Percentiles rank a stretch among this genome's conserved stretches.
Conservation (phyloP, 2,329 filamentous ascomycete genomes). For the Fusarium coffeatum region DNA sequence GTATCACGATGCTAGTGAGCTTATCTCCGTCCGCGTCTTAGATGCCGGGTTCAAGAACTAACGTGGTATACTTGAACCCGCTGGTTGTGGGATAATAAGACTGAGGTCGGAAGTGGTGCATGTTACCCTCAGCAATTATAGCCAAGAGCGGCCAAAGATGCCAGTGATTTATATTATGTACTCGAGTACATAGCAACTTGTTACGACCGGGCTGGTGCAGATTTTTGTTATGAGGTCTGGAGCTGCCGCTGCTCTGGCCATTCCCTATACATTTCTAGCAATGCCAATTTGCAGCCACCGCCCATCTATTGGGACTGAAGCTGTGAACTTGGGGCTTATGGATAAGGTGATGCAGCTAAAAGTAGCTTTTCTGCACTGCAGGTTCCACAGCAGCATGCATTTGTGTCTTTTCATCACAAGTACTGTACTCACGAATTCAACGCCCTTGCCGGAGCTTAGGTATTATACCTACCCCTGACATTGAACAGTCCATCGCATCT, state of each 20-base stretch:
- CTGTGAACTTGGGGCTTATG: background rate
- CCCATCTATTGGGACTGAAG: background rate
- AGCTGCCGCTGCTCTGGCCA: slow-evolving; percentile 7
- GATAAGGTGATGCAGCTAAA: slow-evolving; percentile 16
- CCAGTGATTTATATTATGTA: background rate
- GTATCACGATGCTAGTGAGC: background rate
- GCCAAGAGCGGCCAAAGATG: slow-evolving; percentile 2
- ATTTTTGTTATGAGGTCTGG: background rate
- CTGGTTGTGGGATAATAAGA: background rate
- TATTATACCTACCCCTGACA: slow-evolving; percentile 2
- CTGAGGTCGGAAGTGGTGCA: slow-evolving; percentile 8
- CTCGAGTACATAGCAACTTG: background rate
- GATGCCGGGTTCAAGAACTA: background rate
- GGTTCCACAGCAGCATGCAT: slow-evolving; percentile 24
- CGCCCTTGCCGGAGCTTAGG: slow-evolving; percentile 22
- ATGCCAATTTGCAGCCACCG: background rate
- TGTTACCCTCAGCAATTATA: slow-evolving; percentile 5
- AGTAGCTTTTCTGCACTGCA: slow-evolving; percentile 16
- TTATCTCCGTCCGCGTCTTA: background rate
- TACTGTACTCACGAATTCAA: background rate
- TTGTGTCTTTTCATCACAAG: slow-evolving; percentile 1
- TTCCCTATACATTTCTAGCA: background rate
- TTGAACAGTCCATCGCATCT: slow-evolving; percentile 15
- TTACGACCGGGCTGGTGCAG: background rate
- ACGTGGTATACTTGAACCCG: background rate